Base-by-base conservation (phyloP, 495 filamentous ascomycete genomes). In the Trichoderma erinaceum region DNA sequence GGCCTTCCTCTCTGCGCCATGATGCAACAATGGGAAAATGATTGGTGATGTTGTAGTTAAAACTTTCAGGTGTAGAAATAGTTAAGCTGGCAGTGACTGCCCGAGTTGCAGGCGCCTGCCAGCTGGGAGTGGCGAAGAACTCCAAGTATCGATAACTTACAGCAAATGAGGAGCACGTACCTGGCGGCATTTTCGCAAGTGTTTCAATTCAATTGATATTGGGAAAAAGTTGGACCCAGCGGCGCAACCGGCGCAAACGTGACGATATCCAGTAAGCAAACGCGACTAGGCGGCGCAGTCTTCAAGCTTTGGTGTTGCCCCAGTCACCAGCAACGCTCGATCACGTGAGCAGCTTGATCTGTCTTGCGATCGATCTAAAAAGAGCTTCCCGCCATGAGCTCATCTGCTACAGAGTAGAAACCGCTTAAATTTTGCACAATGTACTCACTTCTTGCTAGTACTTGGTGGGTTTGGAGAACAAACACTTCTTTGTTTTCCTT, bases 201-300 rank as follows among this genome's bases (percentile, higher is more conserved):
- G 5, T 2, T 2, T 32, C 21, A n/a, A 16, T 27, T 61, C 23
- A n/a, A 7, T 25, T 61, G 1, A 25, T 25, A 29, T 61, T 32
- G 23, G 15, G 0, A 12, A 61, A 32, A 38, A 38, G 8, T 38
- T 6, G 13, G 12, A 32, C 10, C 27, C 13, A n/a, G 23, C 56
- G 56, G 56, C 56, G 56, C 56, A 61, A 61, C 6, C 27, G 27
- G 27, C 56, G 56, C 56, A 61, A 27, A 25, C 56, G 13, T 61
- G 56, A 61, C 23, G 56, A 23, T 61, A 25, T 61, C 12, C 56
- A 13, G 56, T 61, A 61, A 61, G 56, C 56, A 61, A 61, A 61
- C 56, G 56, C 56, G 56, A 29, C 27, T 32, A 27, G 56, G 56
- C 56, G 25, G 56, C 50, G 50, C 50, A n/a, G 7, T 16, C n/a